phyloP scores from a whole-genome alignment of 1,284 basidiomycete species.

The Cryptococcus sp. region DNA sequence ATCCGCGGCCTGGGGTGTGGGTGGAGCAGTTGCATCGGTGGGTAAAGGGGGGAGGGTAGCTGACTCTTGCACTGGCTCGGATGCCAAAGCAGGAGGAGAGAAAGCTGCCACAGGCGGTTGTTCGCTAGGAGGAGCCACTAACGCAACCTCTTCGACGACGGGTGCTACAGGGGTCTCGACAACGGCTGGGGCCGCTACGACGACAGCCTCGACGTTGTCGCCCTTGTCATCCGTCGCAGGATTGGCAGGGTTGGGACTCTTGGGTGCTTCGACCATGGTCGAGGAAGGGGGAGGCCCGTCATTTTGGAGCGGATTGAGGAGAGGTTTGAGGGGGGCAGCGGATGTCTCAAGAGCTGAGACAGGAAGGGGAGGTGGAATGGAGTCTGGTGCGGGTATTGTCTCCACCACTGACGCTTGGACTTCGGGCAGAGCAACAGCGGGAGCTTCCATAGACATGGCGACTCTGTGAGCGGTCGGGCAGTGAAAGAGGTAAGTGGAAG shows the following conservation, averaged over 20 bases:
- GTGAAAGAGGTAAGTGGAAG: no score
- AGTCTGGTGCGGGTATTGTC: conserved; percentile 1
- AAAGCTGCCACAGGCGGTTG: conserved; percentile 2
- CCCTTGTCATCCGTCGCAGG: conserved; percentile 23
- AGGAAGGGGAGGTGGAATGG: conserved; percentile 5
- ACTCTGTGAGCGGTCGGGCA: no score
- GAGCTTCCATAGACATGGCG: not conserved
- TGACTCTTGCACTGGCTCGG: not conserved
- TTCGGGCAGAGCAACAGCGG: conserved; percentile 3
- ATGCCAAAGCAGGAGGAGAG: conserved; percentile 10
- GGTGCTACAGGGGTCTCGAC: not conserved
- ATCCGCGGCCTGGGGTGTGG: conserved; percentile 30
- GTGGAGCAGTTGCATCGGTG: conserved; percentile 32
- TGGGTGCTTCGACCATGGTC: conserved; percentile 41
- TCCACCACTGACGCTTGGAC: conserved; percentile 6
- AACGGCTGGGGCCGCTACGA: not conserved
- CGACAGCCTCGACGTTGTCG: conserved; percentile 7
- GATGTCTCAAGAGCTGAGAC: conserved; percentile 1
- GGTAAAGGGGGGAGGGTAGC: conserved; percentile 31
- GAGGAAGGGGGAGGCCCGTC: conserved; percentile 34
- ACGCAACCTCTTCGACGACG: not conserved
- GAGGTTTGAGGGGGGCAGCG: conserved; percentile 28
- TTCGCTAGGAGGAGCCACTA: not conserved
- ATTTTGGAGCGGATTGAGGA: conserved; percentile 41
- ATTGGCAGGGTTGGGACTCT: conserved; percentile 33